Base-by-base conservation (phyloP, 345 rosid genomes). In the Populus deltoides region DNA sequence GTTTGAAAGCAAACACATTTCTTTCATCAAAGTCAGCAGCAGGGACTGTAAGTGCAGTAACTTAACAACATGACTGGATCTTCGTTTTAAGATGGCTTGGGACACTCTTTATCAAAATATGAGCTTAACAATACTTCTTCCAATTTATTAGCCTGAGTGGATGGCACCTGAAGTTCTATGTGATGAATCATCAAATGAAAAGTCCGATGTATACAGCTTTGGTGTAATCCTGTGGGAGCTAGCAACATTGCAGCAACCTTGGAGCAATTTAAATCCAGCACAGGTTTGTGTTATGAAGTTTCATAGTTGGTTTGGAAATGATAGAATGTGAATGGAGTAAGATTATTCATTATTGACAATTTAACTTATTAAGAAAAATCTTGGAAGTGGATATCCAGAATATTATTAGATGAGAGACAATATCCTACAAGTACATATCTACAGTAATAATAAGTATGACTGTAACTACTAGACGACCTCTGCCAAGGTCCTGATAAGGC, bases 91-190 rank as follows among this genome's bases (percentile, higher is more conserved):
- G 77, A 39, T 77, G 72, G 18, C 27, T 36, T 38, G 8, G 7
- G 51, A 29, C 43, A 55, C 13, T 67, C 43, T 62, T 70, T 61
- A 8, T 68, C 31, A 31, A 73, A 69, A 41, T 47, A 66, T 57
- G n/a, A 77, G 61, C 75, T 51, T 77, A 62, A 72, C 47, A 17
- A 51, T 38, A 43, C 67, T 43, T 72, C 59, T 79, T 78, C 61
- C 65, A 43, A 77, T 73, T 62, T 83, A 68, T 80, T 84, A 95
- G 99, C 98, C 99, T 66, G 99, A 93, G 86, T 95, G 99, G 99
- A 95, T 95, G 99, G 99, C 99, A 79, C 99, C 99, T 57, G 99
- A 95, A 89, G 99, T 95, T 75, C 91, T 95, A 15, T 90, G 99
- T 35, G 99, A 95, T 79, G 99, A 95, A 83, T 98, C 89, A 76